Conservation (phyloP, 345 rosid genomes). For the Ceriops zippeliana region DNA sequence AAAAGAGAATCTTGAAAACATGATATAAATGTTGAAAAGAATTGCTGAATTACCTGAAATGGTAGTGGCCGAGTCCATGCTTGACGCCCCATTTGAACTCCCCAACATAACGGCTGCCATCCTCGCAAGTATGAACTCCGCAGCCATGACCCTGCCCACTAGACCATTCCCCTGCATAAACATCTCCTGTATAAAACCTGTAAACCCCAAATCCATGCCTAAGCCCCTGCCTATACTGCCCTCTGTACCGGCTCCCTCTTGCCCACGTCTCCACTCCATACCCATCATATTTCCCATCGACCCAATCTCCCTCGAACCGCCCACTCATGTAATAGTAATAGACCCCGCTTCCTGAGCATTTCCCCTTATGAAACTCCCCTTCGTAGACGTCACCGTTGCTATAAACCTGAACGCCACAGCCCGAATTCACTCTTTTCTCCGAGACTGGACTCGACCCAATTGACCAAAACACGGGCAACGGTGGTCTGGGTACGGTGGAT, state of each 20-base stretch:
- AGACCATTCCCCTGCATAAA: conserved; percentile 95
- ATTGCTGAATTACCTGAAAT: conserved; percentile 61
- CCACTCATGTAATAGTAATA: conserved; percentile 93
- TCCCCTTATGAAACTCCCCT: conserved; percentile 85
- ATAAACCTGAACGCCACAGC: conserved; percentile 81
- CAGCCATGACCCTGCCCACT: conserved; percentile 96
- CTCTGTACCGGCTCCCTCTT: conserved; percentile 83
- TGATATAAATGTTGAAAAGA: background rate
- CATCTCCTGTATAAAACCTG: conserved; percentile 89
- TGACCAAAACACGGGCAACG: conserved; percentile 85
- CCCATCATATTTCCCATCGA: conserved; percentile 88
- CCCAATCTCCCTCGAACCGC: conserved; percentile 89
- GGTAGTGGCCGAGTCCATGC: conserved; percentile 94
- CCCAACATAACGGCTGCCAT: conserved; percentile 88
- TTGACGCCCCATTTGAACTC: conserved; percentile 96
- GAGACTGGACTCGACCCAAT: conserved; percentile 70
- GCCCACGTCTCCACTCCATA: conserved; percentile 97
- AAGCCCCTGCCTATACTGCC: conserved; percentile 82
- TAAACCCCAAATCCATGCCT: conserved; percentile 86
- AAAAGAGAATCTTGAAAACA: background rate
- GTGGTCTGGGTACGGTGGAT: conserved; percentile 31
- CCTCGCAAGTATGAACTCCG: conserved; percentile 94
- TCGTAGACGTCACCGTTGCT: conserved; percentile 91
- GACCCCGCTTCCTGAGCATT: conserved; percentile 83
- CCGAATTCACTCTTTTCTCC: conserved; percentile 65